Evolutionary conservation across 2,329 filamentous ascomycete genomes (phyloP).

Genomic region (Beauveria rudraprayagi): DNA sequence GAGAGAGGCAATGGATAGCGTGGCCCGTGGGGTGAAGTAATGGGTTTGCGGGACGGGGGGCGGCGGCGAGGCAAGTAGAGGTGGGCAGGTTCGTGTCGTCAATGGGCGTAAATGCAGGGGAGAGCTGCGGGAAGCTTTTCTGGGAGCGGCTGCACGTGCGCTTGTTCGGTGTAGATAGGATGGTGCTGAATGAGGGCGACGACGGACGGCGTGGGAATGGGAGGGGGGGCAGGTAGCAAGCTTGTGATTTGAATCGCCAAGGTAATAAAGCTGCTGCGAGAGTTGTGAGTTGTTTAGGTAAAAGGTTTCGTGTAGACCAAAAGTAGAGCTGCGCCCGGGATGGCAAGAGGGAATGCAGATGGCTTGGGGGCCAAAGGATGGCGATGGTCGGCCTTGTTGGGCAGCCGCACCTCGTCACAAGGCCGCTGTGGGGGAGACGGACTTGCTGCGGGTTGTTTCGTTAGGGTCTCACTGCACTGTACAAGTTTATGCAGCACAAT

Average conservation of each 20-base stretch:
- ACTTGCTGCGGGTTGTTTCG: neutral
- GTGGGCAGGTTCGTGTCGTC: neutral
- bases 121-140: neutral
- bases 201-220: too few relatives aligned
- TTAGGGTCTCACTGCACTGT: neutral
- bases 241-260: too few relatives aligned
- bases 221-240: too few relatives aligned
- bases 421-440: slow-evolving; percentile 2
- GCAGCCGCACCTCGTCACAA: slow-evolving; percentile 5
- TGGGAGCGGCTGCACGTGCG: neutral
- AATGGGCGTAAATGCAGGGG: neutral
- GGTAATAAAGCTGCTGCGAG: too few relatives aligned
- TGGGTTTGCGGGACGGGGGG: too few relatives aligned
- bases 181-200: too few relatives aligned
- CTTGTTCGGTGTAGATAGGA: too few relatives aligned
- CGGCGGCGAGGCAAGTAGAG: too few relatives aligned
- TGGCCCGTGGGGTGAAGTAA: too few relatives aligned
- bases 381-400: neutral
- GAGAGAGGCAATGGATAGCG: too few relatives aligned
- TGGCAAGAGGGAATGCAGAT: neutral
- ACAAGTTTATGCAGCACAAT: neutral
- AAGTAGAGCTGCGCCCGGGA: neutral
- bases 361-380: neutral
- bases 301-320: too few relatives aligned
- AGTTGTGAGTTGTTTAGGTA: too few relatives aligned